These are phyloP conservation scores for Senna siamea DNA, from an alignment of 306 rosid genomes.

Conservation along the genomic window DNA sequence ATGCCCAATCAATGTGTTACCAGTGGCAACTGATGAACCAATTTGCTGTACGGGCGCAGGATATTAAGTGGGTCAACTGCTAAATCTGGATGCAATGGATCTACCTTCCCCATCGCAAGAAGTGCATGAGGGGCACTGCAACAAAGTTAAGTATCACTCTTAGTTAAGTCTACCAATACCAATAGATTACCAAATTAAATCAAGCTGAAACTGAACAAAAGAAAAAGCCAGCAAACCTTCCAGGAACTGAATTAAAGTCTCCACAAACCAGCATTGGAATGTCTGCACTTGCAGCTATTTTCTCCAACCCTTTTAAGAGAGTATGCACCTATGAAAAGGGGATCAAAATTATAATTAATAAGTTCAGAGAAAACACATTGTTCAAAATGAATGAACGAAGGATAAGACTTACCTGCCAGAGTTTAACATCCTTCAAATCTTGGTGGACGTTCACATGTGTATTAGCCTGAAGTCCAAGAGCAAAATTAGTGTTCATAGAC, in stretches of 20 bases:
- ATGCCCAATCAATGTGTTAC: conserved; percentile 46
- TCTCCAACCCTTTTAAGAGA: conserved; percentile 93
- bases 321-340: conserved; percentile 76
- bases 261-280: conserved; percentile 99
- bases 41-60: conserved; percentile 86
- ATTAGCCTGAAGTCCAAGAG: conserved; percentile 72
- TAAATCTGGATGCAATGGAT: conserved; percentile 83
- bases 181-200: background rate
- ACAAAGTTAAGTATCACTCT: conserved; percentile 39
- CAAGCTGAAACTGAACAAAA: background rate
- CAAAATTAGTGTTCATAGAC: conserved; percentile 20
- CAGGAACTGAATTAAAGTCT: conserved; percentile 96
- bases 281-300: conserved; percentile 99
- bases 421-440: conserved; percentile 91
- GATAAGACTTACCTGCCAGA: conserved; percentile 81
- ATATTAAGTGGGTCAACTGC: conserved; percentile 90
- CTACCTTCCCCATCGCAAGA: conserved; percentile 97
- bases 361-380: background rate
- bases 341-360: conserved; percentile 30
- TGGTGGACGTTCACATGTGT: conserved; percentile 88
- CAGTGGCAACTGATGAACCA: conserved; percentile 94
- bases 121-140: conserved; percentile 97
- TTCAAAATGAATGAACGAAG: conserved; percentile 22
- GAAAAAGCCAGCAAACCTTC: conserved; percentile 64
- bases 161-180: conserved; percentile 34